Evolutionary conservation across 495 filamentous ascomycete genomes (phyloP), one percentile per base, ranked within the genome.

Genomic region (Lasiosphaeria ovina): DNA sequence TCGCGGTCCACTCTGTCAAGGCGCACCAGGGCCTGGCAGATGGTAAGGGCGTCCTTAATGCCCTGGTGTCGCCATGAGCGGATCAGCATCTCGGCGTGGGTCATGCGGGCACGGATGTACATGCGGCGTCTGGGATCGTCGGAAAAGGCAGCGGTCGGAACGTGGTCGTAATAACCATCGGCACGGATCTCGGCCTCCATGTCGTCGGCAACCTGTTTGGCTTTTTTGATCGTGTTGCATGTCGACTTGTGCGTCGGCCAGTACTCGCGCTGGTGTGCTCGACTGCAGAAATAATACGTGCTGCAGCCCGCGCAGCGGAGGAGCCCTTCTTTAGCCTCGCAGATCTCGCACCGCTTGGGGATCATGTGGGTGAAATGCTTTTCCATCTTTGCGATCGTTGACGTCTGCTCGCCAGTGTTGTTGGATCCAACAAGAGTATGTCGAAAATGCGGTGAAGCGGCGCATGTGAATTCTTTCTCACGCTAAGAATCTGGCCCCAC

Each of bases 1-100:
- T 83, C 70, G 59, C 80, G 79, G 56, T 84, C 80, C 42, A 65
- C n/a, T 0, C 72, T 69, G 57, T 74, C 70, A 7, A 81, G 62
- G 4, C 69, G 68, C 48, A 83, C 62, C 54, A 78, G 67, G 38
- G 77, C 75, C 57, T 66, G 66, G 35, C 72, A 16, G 60, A 76
- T 62, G 24, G 74, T 69, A 6, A 77, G 66, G 32, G 69, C 69
- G 16, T 74, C 66, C 31, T 73, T 35, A 17, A 79, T 69, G 1
- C 79, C 67, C 47, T 74, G 67, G 0, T 48, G 59, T 36, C 12
- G 73, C 74, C 16, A 76, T 58, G 58, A 81, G 52, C 54, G 63
- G 33, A 68, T 17, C 40, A 82, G 55, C 16, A 53, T 51, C 52
- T 69, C 60, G 45, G 24, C 61, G 16, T 63, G 40, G 6, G 52